These are phyloP conservation scores for Blastobotrys robertii DNA, from an alignment of 805 yeast genomes.

Conservation along the genomic window DNA sequence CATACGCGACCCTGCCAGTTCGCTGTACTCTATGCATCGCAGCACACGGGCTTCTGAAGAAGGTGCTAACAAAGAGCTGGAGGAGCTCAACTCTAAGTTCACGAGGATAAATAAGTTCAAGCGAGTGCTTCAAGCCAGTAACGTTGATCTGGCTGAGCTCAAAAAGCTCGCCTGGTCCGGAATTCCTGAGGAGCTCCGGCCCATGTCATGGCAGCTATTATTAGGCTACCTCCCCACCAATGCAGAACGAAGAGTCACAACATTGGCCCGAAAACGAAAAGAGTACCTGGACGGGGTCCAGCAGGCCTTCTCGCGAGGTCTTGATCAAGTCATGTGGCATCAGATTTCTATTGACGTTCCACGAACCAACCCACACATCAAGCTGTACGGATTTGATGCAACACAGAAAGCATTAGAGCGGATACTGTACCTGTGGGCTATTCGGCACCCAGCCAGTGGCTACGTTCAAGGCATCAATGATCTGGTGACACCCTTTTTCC, in stretches of 20 bases:
- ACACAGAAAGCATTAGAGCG: constrained; percentile 76
- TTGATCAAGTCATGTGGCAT: constrained; percentile 82
- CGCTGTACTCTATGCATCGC: constrained; percentile 20
- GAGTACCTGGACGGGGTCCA: constrained; percentile 73
- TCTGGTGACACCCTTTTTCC: constrained; percentile 84
- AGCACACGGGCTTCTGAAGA: constrained; percentile 14
- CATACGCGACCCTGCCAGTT: constrained; percentile 20
- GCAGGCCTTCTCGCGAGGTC: constrained; percentile 50
- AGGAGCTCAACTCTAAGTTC: constrained; percentile 48
- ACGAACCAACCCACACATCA: constrained; percentile 80
- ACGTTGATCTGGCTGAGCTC: constrained; percentile 58
- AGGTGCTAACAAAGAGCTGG: constrained; percentile 37
- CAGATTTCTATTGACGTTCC: constrained; percentile 93
- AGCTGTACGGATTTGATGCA: constrained; percentile 54
- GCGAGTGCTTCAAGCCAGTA: constrained; percentile 41
- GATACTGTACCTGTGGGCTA: constrained; percentile 86
- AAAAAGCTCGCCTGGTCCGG: constrained; percentile 91
- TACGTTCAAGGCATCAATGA: constrained; percentile 97
- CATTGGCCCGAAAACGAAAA: constrained; percentile 68
- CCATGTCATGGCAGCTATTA: constrained; percentile 80
- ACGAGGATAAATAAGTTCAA: constrained; percentile 61
- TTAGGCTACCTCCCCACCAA: constrained; percentile 88
- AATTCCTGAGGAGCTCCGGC: constrained; percentile 69
- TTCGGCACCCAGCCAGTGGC: constrained; percentile 95
- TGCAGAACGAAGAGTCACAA: constrained; percentile 58